A percentile compares a stretch with the other conserved stretches of the same genome.
Evolutionary conservation across 768 basidiomycete species (phyloP).

Genomic region (Thelephora ganbajun): DNA sequence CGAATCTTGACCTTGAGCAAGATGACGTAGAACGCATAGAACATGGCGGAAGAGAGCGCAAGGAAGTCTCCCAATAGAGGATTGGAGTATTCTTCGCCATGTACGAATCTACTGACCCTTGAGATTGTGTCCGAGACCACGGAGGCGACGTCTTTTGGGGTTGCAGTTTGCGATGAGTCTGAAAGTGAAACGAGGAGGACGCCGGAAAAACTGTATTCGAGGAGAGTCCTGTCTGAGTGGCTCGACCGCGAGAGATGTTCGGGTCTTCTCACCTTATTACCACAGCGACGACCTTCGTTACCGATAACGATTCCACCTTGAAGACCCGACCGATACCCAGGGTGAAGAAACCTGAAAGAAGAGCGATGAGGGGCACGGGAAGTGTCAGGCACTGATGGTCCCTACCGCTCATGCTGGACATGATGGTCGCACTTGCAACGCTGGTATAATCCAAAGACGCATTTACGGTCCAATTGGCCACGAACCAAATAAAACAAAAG

Average conservation of each 20-base stretch:
- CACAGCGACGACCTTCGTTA: constrained; percentile 66
- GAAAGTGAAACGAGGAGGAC: constrained; percentile 83
- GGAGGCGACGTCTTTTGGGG: constrained; percentile 3
- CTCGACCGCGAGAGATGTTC: neutral
- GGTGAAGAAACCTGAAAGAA: constrained; percentile 75
- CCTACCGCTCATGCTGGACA: constrained; percentile 79
- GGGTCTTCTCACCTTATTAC: constrained; percentile 45
- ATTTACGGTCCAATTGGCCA: constrained; percentile 88
- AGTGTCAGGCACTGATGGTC: neutral
- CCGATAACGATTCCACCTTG: constrained; percentile 62
- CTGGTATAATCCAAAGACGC: constrained; percentile 75
- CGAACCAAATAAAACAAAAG: constrained; percentile 88
- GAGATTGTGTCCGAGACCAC: neutral
- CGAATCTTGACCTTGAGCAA: constrained; percentile 80
- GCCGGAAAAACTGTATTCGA: constrained; percentile 49
- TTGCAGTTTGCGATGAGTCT: constrained; percentile 36
- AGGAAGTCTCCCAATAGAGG: constrained; percentile 67
- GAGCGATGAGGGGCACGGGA: neutral
- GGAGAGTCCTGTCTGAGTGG: neutral
- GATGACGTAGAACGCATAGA: constrained; percentile 82
- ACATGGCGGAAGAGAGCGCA: constrained; percentile 75
- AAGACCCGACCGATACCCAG: constrained; percentile 72
- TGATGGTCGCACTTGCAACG: constrained; percentile 86
- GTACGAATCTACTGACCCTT: constrained; percentile 1
- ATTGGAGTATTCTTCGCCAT: constrained; percentile 13